Evolutionary conservation across 805 yeast species (phyloP).

Genomic region (Cyberlindnera euphorbiae): DNA sequence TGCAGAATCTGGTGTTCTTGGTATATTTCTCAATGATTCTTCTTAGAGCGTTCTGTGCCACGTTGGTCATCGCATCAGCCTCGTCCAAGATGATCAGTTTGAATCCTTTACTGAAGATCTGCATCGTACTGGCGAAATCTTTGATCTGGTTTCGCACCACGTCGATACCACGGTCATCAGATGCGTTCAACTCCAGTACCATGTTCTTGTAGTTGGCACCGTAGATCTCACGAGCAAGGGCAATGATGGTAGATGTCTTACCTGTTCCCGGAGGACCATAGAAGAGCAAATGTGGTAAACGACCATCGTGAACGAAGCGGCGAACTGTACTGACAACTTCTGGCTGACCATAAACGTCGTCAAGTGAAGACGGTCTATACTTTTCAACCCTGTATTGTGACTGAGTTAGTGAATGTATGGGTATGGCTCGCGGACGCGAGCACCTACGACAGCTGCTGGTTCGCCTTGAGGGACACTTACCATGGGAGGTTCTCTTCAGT

Average conservation of each 20-base stretch:
- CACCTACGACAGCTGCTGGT: too few relatives aligned
- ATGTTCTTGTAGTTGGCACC: slow-evolving; percentile 79
- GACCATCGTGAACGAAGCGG: slow-evolving; percentile 76
- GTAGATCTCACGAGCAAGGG: slow-evolving; percentile 80
- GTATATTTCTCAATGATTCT: slow-evolving; percentile 85
- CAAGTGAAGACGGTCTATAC: slow-evolving; percentile 79
- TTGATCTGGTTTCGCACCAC: slow-evolving; percentile 97
- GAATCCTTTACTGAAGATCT: slow-evolving; percentile 81
- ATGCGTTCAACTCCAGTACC: slow-evolving; percentile 93
- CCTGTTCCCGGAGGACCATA: slow-evolving; percentile 97
- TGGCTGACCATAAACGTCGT: slow-evolving; percentile 88
- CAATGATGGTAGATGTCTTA: slow-evolving; percentile 83
- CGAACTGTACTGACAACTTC: slow-evolving; percentile 83
- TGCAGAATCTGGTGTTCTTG: slow-evolving; percentile 91
- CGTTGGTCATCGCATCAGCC: slow-evolving; percentile 91
- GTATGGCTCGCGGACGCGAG: too few relatives aligned
- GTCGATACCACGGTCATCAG: slow-evolving; percentile 96
- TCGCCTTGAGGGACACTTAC: too few relatives aligned
- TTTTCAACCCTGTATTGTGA: slow-evolving; percentile 73
- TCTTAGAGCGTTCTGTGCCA: slow-evolving; percentile 79
- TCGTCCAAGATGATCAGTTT: slow-evolving; percentile 91
- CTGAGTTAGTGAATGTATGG: too few relatives aligned
- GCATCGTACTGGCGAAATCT: slow-evolving; percentile 93
- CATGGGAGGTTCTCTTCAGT: slow-evolving; percentile 27
- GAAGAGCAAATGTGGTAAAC: slow-evolving; percentile 85